phyloP scores from a whole-genome alignment of 805 yeast species.

The Yarrowia osloensis region DNA sequence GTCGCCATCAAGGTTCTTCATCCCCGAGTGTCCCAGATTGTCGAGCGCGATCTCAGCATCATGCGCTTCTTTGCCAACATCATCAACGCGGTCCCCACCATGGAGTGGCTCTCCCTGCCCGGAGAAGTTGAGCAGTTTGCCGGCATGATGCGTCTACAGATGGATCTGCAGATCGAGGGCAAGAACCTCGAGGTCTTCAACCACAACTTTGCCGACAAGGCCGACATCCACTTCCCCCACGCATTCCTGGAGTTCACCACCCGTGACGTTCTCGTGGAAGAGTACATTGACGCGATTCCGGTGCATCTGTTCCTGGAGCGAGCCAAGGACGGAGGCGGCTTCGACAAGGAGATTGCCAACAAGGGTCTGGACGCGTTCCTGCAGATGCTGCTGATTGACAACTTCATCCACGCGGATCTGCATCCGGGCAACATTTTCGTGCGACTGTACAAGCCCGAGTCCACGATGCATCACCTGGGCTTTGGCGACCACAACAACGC shows the following conservation, averaged over 20 bases:
- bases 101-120: slow-evolving; percentile 97
- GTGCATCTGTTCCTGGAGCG: slow-evolving; percentile 65
- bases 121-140: slow-evolving; percentile 91
- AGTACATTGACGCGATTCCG: slow-evolving; percentile 78
- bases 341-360: slow-evolving; percentile 62
- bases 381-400: slow-evolving; percentile 88
- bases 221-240: slow-evolving; percentile 76
- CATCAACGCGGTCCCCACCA: slow-evolving; percentile 78
- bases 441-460: slow-evolving; percentile 57
- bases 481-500: slow-evolving; percentile 42
- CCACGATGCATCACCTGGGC: slow-evolving; percentile 38
- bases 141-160: slow-evolving; percentile 79
- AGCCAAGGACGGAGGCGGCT: slow-evolving; percentile 38
- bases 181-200: slow-evolving; percentile 72
- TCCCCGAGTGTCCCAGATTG: slow-evolving; percentile 73
- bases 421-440: slow-evolving; percentile 96
- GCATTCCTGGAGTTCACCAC: slow-evolving; percentile 68
- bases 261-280: slow-evolving; percentile 79
- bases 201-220: slow-evolving; percentile 58
- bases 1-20: slow-evolving; percentile 94
- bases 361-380: slow-evolving; percentile 88
- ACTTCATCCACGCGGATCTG: slow-evolving; percentile 93
- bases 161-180: slow-evolving; percentile 89
- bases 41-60: slow-evolving; percentile 77
- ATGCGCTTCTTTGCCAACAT: slow-evolving; percentile 77